Evolutionary conservation across 192 early-diverging fungal genomes (phyloP), one percentile per base, ranked within the genome.

Genomic region (Coemansia sp.): DNA sequence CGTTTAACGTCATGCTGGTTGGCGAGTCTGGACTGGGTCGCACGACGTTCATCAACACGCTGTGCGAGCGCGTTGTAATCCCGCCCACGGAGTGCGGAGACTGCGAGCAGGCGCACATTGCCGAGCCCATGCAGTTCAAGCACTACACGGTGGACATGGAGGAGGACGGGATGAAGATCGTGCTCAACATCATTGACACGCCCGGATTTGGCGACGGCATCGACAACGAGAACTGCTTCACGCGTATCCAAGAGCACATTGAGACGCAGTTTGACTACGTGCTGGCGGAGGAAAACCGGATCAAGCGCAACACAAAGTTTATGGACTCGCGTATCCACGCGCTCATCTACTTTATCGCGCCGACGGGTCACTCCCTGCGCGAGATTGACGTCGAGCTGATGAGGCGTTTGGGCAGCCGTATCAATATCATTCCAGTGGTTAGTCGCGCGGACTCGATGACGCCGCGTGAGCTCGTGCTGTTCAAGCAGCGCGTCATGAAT

Each of bases 121-220:
- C 91, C 62, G 91, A 93, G 74, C 94, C 95, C 17, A 94, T 97
- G 81, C 85, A 85, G 56, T 96, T 98, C 70, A 90, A 90, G 78
- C 92, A 95, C 63, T 85, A 92, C 59, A 91, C 92, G 17, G 94
- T 94, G 67, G 96, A 99, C 63, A 89, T 98, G 82, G 96, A 99
- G 70, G 96, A 98, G 86, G 95, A 99, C 84, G 96, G 96, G 56
- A 92, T 96, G 78, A 94, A 93, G 81, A 93, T 99, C 43, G 89
- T 94, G 42, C 89, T 99, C 54, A 98, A 96, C 20, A 91, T 99
- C 67, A 92, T 99, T 38, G 98, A 99, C 79, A 98, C 98, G 42
- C 96, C 98, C 36, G 98, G 97, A 15, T 99, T 98, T 79, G 98
- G 96, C 57, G 94, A 98, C 75, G 92, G 94, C 66, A 91, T 98